Evolutionary conservation across 192 early-diverging fungal genomes (phyloP).

Genomic region (Linnemannia zychae): DNA sequence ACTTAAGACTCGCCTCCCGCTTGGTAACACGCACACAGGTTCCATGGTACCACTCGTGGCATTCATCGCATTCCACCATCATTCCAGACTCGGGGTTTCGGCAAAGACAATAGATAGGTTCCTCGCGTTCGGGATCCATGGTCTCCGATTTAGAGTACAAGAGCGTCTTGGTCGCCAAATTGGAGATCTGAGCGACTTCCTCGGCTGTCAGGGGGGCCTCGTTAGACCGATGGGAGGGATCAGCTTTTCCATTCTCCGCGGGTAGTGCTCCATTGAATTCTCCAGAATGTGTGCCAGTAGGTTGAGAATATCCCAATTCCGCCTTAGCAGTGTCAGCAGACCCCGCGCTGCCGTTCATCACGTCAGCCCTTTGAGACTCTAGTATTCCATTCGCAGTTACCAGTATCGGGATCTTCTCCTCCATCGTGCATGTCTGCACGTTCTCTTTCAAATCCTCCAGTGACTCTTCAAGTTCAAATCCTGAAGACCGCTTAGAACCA

Average conservation of each 20-base stretch:
- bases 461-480: slow-evolving; percentile 25
- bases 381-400: neutral
- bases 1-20: slow-evolving; percentile 55
- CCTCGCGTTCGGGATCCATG: slow-evolving; percentile 22
- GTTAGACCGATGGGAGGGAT: neutral
- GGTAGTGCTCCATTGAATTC: neutral
- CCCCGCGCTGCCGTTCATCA: neutral
- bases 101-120: slow-evolving; percentile 72
- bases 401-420: slow-evolving; percentile 18
- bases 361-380: neutral
- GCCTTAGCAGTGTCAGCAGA: neutral
- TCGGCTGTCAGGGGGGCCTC: neutral
- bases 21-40: slow-evolving; percentile 66
- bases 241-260: neutral
- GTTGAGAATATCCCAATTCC: neutral
- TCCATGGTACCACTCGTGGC: slow-evolving; percentile 78
- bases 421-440: slow-evolving; percentile 31
- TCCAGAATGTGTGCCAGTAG: neutral
- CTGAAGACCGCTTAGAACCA: slow-evolving; percentile 6
- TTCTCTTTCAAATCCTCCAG: slow-evolving; percentile 47
- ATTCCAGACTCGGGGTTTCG: slow-evolving; percentile 68
- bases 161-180: neutral
- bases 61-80: slow-evolving; percentile 79
- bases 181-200: neutral
- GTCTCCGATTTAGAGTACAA: neutral